Conservation (phyloP, 352 stramenopile genomes). For the Phytophthora multivora region DNA sequence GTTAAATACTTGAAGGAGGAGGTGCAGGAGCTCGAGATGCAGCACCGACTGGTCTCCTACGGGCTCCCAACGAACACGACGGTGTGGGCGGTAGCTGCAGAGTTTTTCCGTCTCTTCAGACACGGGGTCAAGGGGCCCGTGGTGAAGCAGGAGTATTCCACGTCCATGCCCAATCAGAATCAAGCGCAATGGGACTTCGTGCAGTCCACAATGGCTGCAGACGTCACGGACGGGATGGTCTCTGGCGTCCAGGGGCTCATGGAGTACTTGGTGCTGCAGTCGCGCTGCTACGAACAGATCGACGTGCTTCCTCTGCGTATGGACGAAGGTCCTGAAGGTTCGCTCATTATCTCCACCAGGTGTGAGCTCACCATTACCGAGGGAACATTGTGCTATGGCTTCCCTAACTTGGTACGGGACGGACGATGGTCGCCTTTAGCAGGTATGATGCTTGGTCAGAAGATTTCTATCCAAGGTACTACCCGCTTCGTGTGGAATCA, state of each 20-base stretch:
- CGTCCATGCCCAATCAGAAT: not conserved
- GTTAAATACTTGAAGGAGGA: constrained; percentile 1
- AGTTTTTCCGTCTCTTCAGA: constrained; percentile 15
- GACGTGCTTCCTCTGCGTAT: constrained; percentile 6
- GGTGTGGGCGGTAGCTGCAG: constrained; percentile 2
- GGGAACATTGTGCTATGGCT: not conserved
- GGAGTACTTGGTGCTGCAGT: constrained; percentile 1
- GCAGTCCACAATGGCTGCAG: not conserved
- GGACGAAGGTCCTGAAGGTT: not conserved
- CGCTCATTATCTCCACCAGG: constrained; percentile 1
- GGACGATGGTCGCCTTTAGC: not conserved
- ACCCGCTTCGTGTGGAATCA: not conserved
- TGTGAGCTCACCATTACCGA: constrained; percentile 1
- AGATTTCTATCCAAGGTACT: not conserved
- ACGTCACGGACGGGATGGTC: constrained; percentile 3
- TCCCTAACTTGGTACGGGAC: constrained; percentile 3
- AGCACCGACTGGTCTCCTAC: constrained; percentile 5
- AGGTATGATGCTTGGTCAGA: not conserved
- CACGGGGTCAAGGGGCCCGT: not conserved
- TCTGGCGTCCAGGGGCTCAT: not conserved
- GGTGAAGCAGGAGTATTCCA: not conserved
- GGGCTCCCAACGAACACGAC: constrained; percentile 2
- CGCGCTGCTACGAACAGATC: constrained; percentile 6
- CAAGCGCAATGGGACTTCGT: constrained; percentile 13
- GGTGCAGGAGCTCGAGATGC: constrained; percentile 6